These are phyloP conservation scores for Candida wancherniae DNA, from an alignment of 805 yeast species.

Conservation along the genomic window DNA sequence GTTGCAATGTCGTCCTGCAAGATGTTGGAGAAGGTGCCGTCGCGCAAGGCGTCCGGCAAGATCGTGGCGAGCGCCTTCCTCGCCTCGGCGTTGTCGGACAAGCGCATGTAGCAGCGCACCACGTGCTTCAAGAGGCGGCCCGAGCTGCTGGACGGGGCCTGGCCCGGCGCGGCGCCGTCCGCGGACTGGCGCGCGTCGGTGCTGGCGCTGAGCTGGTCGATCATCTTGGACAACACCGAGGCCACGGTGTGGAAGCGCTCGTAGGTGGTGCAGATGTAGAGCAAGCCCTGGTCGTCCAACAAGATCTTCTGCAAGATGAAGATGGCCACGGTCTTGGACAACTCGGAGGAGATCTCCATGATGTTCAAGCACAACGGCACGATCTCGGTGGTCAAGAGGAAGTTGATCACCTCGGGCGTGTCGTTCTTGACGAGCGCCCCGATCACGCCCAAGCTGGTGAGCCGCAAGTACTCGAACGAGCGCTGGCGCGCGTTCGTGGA, in stretches of 20 bases:
- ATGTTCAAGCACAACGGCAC: conserved; percentile 91
- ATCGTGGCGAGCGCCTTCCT: conserved; percentile 78
- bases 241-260: conserved; percentile 94
- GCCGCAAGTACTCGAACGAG: conserved; percentile 87
- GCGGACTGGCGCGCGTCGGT: conserved; percentile 23
- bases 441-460: conserved; percentile 92
- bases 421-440: conserved; percentile 97
- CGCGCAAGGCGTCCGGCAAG: conserved; percentile 82
- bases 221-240: conserved; percentile 81
- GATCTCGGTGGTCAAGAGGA: conserved; percentile 89
- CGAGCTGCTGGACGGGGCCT: conserved; percentile 42
- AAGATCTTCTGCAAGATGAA: conserved; percentile 91
- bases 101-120: conserved; percentile 85
- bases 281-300: conserved; percentile 85
- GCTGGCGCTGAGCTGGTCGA: conserved; percentile 58
- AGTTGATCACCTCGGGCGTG: conserved; percentile 89
- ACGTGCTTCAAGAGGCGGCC: conserved; percentile 88
- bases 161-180: conserved; percentile 2
- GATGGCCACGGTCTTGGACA: conserved; percentile 93
- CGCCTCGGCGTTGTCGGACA: conserved; percentile 87
- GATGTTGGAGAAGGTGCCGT: conserved; percentile 75
- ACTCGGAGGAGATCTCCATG: conserved; percentile 92
- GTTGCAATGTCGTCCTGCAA: conserved; percentile 86
- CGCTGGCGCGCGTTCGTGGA: conserved; percentile 88
- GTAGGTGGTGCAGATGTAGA: conserved; percentile 90